Conservation (phyloP, 108 stramenopile species). For the Cylindrotheca closterium region DNA sequence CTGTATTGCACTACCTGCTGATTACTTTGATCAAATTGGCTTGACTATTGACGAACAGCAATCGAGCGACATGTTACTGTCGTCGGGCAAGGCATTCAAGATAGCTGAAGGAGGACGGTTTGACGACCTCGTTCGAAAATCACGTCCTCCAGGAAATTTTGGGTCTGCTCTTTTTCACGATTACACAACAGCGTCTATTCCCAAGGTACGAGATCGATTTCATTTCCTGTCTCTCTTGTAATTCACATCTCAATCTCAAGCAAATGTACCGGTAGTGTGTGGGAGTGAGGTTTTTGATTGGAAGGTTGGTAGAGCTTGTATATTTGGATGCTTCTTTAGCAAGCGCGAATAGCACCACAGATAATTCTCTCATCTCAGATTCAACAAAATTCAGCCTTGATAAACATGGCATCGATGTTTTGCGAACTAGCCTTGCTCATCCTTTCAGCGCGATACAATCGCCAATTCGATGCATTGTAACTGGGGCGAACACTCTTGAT, state of each 20-base stretch:
- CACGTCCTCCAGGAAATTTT: slow-evolving; percentile 80
- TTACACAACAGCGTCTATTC: slow-evolving; percentile 70
- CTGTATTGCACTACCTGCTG: slow-evolving; percentile 56
- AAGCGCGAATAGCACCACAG: not conserved
- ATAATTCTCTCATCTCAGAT: slow-evolving; percentile 18
- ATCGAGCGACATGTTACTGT: slow-evolving; percentile 24
- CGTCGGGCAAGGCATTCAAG: slow-evolving; percentile 48
- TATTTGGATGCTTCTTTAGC: slow-evolving; percentile 45
- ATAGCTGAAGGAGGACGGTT: slow-evolving; percentile 79
- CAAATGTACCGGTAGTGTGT: slow-evolving; percentile 22
- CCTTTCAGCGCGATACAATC: slow-evolving; percentile 42
- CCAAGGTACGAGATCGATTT: slow-evolving; percentile 25
- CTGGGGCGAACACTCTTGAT: slow-evolving; percentile 65
- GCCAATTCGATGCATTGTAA: slow-evolving; percentile 50
- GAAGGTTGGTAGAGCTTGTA: slow-evolving; percentile 62
- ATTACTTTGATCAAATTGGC: slow-evolving; percentile 37
- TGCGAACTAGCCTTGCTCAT: slow-evolving; percentile 62
- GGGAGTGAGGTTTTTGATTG: slow-evolving; percentile 63
- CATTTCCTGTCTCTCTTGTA: not conserved
- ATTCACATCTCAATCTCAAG: not conserved
- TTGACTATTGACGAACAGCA: slow-evolving; percentile 9
- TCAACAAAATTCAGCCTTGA: slow-evolving; percentile 24
- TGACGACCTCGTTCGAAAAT: slow-evolving; percentile 55
- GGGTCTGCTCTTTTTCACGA: slow-evolving; percentile 41
- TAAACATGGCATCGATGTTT: slow-evolving; percentile 27